Evolutionary conservation across 192 early-diverging fungal species (phyloP), one percentile per base, ranked within the genome.

Genomic region (Endogone sp.): DNA sequence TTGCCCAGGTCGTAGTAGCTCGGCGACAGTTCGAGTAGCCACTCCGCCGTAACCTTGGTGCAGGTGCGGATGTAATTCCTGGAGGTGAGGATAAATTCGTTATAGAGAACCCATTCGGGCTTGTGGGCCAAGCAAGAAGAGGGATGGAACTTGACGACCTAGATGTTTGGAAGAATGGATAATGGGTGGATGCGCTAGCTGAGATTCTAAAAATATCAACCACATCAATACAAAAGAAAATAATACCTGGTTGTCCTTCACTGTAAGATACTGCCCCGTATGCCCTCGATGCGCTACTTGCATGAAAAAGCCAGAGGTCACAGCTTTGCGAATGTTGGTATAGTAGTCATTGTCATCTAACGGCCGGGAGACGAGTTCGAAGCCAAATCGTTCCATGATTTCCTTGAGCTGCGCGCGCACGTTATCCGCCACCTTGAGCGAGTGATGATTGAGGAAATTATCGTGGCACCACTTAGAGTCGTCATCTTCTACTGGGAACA

Each of bases 51-150:
- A 56, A 98, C 86, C 69, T 92, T 91, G 0, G 93, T 93, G 44
- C 90, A 90, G 0, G 95, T 98, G 37, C 98, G 92, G 71, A 99
- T 97, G 78, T 96, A 98, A 77, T 98, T 94, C 63, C 93, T 90
- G 56, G 90, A 88, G 8, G 98, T 99, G 56, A 99, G 77, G 9
- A 98, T 96, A 89, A 96, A 99, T 79, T 99, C 98, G 71, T 99
- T 97, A 82, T 98, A 99, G 32, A 98, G 78, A 2, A 98, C 95
- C 98, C 98, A 99, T 79, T 98, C 95, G n/a, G 96, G 93, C 66
- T 94, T 95, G 67, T 90, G 88, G 61, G 87, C 88, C 28, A 99
- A 77, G 71, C 90, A n/a, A n/a, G n/a, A 93, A 29, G 94, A 96
- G 25, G 96, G 97, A 70, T 98, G 96, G 29, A 99, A 82, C 57